These are phyloP conservation scores for Iris macrosiphon DNA, from an alignment of 106 monocot genomes.

Conservation along the genomic window DNA sequence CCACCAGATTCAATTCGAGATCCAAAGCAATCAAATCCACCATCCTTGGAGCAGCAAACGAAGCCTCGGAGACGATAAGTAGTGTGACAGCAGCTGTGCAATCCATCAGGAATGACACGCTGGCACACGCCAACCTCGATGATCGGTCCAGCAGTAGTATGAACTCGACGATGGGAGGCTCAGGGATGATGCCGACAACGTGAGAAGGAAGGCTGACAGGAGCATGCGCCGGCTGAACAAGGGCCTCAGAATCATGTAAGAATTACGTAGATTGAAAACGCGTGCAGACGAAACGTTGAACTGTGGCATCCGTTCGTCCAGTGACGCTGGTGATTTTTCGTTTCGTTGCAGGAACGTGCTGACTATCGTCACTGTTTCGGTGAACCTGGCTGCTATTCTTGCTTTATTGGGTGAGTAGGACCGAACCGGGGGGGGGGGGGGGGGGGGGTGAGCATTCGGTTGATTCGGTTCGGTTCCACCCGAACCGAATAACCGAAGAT, in stretches of 20 bases:
- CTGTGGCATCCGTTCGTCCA: background rate
- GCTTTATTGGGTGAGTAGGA: constrained; percentile 32
- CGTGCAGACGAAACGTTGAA: too few relatives aligned
- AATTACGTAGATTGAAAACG: too few relatives aligned
- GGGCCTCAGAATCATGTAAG: constrained; percentile 81
- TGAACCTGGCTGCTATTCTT: constrained; percentile 29
- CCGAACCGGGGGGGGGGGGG: too few relatives aligned
- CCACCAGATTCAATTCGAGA: constrained; percentile 51
- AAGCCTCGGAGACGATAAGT: constrained; percentile 61
- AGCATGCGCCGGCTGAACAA: constrained; percentile 37
- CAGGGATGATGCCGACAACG: constrained; percentile 35
- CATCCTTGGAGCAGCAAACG: constrained; percentile 39
- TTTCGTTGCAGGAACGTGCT: constrained; percentile 40
- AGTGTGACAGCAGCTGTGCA: constrained; percentile 53
- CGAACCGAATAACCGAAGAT: too few relatives aligned
- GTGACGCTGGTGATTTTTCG: background rate
- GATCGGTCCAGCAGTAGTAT: constrained; percentile 25
- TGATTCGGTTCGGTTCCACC: too few relatives aligned
- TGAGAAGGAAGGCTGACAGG: constrained; percentile 49
- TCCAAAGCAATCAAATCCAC: constrained; percentile 47
- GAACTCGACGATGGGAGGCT: constrained; percentile 42
- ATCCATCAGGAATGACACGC: constrained; percentile 37
- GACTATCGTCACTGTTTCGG: constrained; percentile 26
- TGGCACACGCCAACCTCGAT: constrained; percentile 12
- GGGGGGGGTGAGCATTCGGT: too few relatives aligned